phyloP scores from a whole-genome alignment of 495 filamentous ascomycete species.

The Acidiella bohemica region DNA sequence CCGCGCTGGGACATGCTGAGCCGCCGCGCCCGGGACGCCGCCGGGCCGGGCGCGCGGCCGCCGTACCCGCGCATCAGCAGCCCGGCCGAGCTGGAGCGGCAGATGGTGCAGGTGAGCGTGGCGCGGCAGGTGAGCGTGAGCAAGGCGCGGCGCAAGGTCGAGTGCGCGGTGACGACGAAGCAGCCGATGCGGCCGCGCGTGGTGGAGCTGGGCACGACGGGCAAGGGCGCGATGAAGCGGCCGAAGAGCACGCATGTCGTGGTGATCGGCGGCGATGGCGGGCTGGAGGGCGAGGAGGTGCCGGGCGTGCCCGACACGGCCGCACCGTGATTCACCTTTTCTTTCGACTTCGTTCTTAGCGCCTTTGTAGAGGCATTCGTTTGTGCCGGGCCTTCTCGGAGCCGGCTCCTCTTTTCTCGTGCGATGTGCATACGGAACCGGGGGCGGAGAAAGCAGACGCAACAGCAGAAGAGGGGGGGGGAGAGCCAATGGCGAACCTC shows the following conservation, averaged over 20 bases:
- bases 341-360: too few species aligned
- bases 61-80: slow-evolving; percentile 4
- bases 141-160: slow-evolving; percentile 6
- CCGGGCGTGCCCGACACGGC: too few species aligned
- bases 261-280: slow-evolving; percentile 10
- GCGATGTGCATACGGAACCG: too few species aligned
- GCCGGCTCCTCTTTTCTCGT: too few species aligned
- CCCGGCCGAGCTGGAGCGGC: slow-evolving; percentile 13
- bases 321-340: too few species aligned
- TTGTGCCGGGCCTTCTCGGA: too few species aligned
- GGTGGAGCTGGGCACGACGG: slow-evolving; percentile 9
- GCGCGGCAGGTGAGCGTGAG: slow-evolving; percentile 14
- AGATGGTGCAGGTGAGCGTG: slow-evolving; percentile 16
- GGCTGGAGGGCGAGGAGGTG: slow-evolving; percentile 1
- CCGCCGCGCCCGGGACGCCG: too few species aligned
- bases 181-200: slow-evolving; percentile 13
- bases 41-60: too few species aligned
- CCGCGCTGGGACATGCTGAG: slow-evolving; percentile 13
- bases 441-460: too few species aligned
- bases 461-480: too few species aligned
- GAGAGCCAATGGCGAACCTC: too few species aligned
- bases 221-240: neutral
- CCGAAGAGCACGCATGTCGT: slow-evolving; percentile 14
- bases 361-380: neutral
- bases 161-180: slow-evolving; percentile 12